phyloP scores from a whole-genome alignment of 345 rosid species.

The Excoecaria cochinchinensis region DNA sequence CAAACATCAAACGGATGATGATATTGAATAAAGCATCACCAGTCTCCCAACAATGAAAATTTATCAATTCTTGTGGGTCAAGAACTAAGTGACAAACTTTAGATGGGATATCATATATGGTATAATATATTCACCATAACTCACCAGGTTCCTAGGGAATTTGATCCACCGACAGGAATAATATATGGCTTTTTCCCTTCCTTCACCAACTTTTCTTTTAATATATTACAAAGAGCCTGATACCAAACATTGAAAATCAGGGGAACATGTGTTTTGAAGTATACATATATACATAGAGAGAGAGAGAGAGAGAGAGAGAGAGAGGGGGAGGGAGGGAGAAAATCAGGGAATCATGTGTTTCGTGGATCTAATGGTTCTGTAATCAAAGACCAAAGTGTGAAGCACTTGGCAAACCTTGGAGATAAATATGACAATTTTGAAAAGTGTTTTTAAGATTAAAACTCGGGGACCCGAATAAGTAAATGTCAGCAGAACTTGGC shows the following conservation, averaged over 20 bases:
- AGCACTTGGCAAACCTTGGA: no score
- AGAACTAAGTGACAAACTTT: not conserved
- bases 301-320: not conserved
- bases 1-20: not conserved
- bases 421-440: no score
- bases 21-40: not conserved
- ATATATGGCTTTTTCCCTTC: constrained; percentile 90
- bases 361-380: no score
- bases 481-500: no score
- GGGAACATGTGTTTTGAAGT: not conserved
- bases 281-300: not conserved
- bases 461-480: no score
- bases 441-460: no score
- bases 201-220: constrained; percentile 72
- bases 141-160: constrained; percentile 94
- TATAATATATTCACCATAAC: constrained; percentile 17
- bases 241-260: constrained; percentile 20
- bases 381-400: no score
- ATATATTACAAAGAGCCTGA: constrained; percentile 65
- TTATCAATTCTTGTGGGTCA: not conserved
- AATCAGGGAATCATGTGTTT: not conserved
- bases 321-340: no score
- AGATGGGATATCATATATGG: not conserved
- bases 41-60: not conserved
- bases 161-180: constrained; percentile 94